A percentile compares a stretch with the other conserved stretches of the same genome.
Conservation (phyloP, 2,329 filamentous ascomycete species). For the Hortaea werneckii region DNA sequence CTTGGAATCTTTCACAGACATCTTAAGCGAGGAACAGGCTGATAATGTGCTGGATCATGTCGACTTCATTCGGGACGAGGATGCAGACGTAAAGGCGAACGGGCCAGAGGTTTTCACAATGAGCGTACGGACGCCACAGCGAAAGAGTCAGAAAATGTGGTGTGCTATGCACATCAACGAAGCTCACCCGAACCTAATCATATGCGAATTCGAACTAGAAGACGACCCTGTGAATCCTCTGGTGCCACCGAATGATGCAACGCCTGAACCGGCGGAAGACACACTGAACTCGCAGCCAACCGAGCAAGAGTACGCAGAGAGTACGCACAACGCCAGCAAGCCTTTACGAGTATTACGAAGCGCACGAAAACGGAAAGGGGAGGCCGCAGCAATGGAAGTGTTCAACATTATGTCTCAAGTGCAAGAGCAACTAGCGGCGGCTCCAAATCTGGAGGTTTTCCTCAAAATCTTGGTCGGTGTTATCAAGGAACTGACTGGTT, state of each 20-base stretch:
- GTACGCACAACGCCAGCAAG: constrained; percentile 64
- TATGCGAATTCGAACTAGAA: constrained; percentile 84
- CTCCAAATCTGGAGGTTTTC: constrained; percentile 60
- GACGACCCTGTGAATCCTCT: constrained; percentile 62
- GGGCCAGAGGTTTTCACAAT: constrained; percentile 81
- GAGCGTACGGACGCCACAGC: constrained; percentile 51
- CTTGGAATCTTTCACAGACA: constrained; percentile 67
- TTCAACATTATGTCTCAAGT: constrained; percentile 90
- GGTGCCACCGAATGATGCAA: constrained; percentile 47
- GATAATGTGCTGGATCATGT: constrained; percentile 79
- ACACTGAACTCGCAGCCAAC: constrained; percentile 66
- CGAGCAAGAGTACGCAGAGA: constrained; percentile 61
- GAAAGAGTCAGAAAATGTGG: constrained; percentile 61
- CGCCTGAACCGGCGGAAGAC: constrained; percentile 57
- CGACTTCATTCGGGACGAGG: constrained; percentile 78
- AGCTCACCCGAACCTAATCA: constrained; percentile 57
- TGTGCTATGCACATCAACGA: constrained; percentile 73
- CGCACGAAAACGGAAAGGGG: constrained; percentile 63
- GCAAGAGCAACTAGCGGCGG: constrained; percentile 71
- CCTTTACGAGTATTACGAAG: constrained; percentile 68
- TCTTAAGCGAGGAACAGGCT: constrained; percentile 71
- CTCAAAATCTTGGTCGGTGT: constrained; percentile 76
- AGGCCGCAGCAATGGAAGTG: constrained; percentile 77
- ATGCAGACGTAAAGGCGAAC: constrained; percentile 61
- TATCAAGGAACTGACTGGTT: constrained; percentile 80